Evolutionary conservation across 768 basidiomycete species (phyloP), one percentile per base, ranked within the genome.

Genomic region (Sporobolomyces phaffii): DNA sequence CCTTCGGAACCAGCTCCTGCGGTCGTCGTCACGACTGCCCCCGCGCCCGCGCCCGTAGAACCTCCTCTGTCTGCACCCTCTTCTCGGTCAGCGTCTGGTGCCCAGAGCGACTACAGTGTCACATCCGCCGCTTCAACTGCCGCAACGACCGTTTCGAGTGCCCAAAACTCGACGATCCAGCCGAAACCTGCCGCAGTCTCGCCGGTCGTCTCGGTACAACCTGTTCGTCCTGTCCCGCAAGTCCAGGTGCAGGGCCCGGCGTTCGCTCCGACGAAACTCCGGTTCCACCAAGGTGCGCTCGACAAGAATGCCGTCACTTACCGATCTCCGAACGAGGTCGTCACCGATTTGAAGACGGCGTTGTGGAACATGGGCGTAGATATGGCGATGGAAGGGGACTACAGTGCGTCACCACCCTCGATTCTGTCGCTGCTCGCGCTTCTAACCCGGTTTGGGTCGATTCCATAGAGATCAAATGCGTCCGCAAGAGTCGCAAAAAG

Each of bases 351-450:
- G 34, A 83, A 84, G 74, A 82, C 82, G 67, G 87, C 92, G 17
- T 81, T 99, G 66, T 83, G 85, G 72, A 84, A 83, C 36, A 91
- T 98, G 90, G 96, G 94, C 24, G 81, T 99, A 60, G 91, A 93
- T 64, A 83, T 93, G 64, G 84, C 87, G 73, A 78, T 85, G 36
- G 96, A 99, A 79, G 87, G 86, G 70, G 91, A 96, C 75, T 98
- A 84, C 80, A 93, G 91, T 81, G 14, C 36, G 65, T 65, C 29
- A 10, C 17, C 7, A 5, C 33, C n/a, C n/a, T n/a, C n/a, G n/a
- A n/a, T n/a, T n/a, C 8, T 20, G 7, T 50, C 28, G 20, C 26
- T 45, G 18, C 28, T 48, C 10, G 2, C 38, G 10, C 17, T 20
- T 18, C 3, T 17, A 6, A 2, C 31, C 26, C n/a, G n/a, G n/a